Base-by-base conservation (phyloP, 2,329 filamentous ascomycete species). In the Arthrobotrys pseudoclavata region DNA sequence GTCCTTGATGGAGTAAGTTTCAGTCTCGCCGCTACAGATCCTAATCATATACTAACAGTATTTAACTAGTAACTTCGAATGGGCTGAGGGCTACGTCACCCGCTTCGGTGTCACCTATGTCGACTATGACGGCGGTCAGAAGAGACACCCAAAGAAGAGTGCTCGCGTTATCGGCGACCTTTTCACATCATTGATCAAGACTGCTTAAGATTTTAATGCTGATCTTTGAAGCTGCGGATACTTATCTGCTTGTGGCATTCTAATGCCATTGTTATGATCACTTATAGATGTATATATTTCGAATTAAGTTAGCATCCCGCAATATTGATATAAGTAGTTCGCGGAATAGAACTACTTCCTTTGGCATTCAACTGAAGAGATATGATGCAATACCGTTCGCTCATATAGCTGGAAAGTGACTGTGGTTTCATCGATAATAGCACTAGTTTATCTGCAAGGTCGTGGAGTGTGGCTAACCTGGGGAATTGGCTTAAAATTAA, bases 51-150 rank as follows among this genome's bases (percentile, higher is more conserved):
- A 76, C 66, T 70, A 61, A 57, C 57, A 76, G 47, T 34, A 40
- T 70, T 18, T 12, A 52, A 81, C 69, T 81, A 89, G 87, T 84
- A 95, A 95, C 86, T 95, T 95, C 82, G 92, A 95, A 84, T 95
- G 92, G 92, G 92, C 93, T n/a, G 93, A 96, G 83, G 93, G 93
- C 10, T 97, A 95, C 82, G 90, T 92, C 85, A 96, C 92, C 50
- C 88, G 93, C 47, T 96, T 96, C 81, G 93, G 93, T 26, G 92
- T 94, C 70, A 92, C 91, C 5, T 96, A 88, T 83, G 92, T 96
- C 64, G 92, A 96, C 84, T 96, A 96, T 83, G 85, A 89, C 81
- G 88, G 92, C 80, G 90, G 89, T 24, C 93, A 96, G 86, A 92
- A 91, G 86, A 87, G 93, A 63, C 88, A 90, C 80, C 90, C 93